A percentile compares a stretch with the other conserved stretches of the same genome.
Evolutionary conservation across 116 monocot species (phyloP).

Genomic region (Papilionanthe hybrid): DNA sequence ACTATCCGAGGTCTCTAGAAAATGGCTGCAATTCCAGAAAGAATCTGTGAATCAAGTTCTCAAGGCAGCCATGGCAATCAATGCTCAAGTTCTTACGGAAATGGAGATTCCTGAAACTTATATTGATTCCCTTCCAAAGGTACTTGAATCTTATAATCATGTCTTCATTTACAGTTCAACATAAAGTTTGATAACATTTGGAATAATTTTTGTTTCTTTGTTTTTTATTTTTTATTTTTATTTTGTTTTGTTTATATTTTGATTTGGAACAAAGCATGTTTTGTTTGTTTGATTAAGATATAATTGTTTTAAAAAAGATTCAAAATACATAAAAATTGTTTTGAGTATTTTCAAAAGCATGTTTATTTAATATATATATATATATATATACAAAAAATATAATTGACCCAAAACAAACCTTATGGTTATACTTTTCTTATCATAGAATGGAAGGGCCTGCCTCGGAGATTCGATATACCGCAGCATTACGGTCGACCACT

Average conservation of each 20-base stretch:
- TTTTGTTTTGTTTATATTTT: too few species aligned
- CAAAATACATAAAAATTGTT: too few species aligned
- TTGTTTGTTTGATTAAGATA: too few species aligned
- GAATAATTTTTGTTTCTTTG: too few species aligned
- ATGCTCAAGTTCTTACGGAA: constrained; percentile 77
- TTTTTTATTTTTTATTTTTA: too few species aligned
- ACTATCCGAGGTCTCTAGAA: constrained; percentile 63
- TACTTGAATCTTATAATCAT: not conserved
- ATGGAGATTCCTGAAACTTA: constrained; percentile 85
- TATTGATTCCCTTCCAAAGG: constrained; percentile 84
- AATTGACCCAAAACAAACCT: too few species aligned
- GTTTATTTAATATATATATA: too few species aligned
- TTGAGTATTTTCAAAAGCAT: too few species aligned
- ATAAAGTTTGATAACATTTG: not conserved
- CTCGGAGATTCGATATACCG: constrained; percentile 75
- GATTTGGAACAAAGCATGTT: too few species aligned
- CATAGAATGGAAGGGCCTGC: constrained; percentile 79
- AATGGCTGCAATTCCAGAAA: constrained; percentile 80
- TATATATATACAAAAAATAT: too few species aligned
- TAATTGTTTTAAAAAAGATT: too few species aligned
- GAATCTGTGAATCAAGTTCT: constrained; percentile 80
- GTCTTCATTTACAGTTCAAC: not conserved
- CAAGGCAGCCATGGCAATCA: constrained; percentile 93
- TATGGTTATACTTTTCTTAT: not conserved
- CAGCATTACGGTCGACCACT: constrained; percentile 56